These are phyloP conservation scores for Russula foetens DNA, from an alignment of 768 basidiomycete genomes.

Conservation along the genomic window DNA sequence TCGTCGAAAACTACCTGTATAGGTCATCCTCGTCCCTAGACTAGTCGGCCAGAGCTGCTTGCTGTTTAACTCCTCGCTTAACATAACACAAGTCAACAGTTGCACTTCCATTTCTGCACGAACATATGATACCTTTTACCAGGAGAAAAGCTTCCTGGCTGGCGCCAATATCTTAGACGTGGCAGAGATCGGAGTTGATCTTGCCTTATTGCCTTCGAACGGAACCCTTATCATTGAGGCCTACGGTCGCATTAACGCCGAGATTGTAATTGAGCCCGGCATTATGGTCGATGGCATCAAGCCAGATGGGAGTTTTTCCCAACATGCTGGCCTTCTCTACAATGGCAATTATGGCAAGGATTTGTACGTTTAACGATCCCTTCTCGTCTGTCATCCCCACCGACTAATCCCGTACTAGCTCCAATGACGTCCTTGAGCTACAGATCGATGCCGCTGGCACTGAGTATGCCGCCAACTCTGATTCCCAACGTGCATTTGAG, in stretches of 20 bases:
- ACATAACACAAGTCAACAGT: neutral
- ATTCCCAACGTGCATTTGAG: constrained; percentile 40
- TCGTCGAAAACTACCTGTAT: neutral
- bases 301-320: constrained; percentile 35
- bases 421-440: constrained; percentile 53
- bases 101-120: constrained; percentile 14
- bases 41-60: constrained; percentile 18
- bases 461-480: constrained; percentile 37
- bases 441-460: constrained; percentile 57
- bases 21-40: constrained; percentile 18
- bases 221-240: constrained; percentile 40
- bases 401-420: constrained; percentile 28
- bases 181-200: constrained; percentile 33
- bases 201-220: constrained; percentile 26
- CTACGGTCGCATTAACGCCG: constrained; percentile 41
- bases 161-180: constrained; percentile 64
- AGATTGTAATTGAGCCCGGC: constrained; percentile 42
- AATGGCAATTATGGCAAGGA: constrained; percentile 61
- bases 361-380: constrained; percentile 27
- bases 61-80: constrained; percentile 16
- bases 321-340: constrained; percentile 59
- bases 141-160: constrained; percentile 35
- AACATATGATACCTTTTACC: constrained; percentile 17
- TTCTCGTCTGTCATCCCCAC: neutral
- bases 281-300: constrained; percentile 53